Evolutionary conservation across 169 alveolate species (phyloP).

Genomic region (Plasmodium cynomolgi): DNA sequence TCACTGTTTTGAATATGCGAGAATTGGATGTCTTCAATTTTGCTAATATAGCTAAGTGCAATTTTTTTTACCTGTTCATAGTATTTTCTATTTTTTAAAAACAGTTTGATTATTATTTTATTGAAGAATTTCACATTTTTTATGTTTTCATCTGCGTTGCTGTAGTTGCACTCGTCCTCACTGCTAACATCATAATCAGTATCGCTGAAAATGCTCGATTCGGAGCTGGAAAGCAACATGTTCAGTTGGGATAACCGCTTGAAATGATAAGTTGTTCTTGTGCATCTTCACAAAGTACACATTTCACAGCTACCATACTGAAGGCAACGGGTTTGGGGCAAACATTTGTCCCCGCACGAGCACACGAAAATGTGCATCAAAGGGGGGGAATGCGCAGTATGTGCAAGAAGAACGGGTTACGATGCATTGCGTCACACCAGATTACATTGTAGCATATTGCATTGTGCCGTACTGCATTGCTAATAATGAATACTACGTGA

Average conservation of each 20-base stretch:
- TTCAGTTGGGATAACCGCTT: neutral
- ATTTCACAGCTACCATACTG: neutral
- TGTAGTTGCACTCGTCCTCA: conserved; percentile 21
- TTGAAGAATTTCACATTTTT: conserved; percentile 48
- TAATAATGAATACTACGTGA: neutral
- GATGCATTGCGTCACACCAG: neutral
- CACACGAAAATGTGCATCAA: neutral
- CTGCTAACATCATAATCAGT: conserved; percentile 42
- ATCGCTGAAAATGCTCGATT: conserved; percentile 66
- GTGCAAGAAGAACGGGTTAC: neutral
- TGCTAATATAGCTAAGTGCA: conserved; percentile 58
- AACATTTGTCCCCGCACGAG: neutral
- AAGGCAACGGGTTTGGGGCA: neutral
- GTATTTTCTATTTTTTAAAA: conserved; percentile 58
- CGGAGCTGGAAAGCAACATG: conserved; percentile 60
- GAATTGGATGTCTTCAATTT: conserved; percentile 62
- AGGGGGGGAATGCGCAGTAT: neutral
- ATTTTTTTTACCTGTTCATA: conserved; percentile 59
- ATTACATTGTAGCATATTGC: too few relatives aligned
- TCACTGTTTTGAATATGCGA: conserved; percentile 19
- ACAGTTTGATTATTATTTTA: conserved; percentile 55
- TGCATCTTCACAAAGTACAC: neutral
- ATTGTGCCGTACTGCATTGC: neutral
- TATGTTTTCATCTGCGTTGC: conserved; percentile 41
- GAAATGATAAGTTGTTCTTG: neutral